A percentile compares a stretch with the other conserved stretches of the same genome.
Evolutionary conservation across 305 asterid species (phyloP).

Genomic region (Solanum chacoense): DNA sequence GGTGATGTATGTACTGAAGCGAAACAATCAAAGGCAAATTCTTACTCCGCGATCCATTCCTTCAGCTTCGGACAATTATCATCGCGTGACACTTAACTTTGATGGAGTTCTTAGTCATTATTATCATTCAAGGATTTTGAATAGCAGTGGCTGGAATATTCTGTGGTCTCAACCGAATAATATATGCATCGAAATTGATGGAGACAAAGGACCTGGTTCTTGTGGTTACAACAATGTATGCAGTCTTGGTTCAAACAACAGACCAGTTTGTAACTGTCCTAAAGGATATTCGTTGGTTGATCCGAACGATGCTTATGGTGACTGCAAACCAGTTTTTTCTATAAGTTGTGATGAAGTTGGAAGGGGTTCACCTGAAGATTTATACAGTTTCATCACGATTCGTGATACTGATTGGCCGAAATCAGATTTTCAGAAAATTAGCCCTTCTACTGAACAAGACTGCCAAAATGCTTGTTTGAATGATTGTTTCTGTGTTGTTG

Average conservation of each 20-base stretch:
- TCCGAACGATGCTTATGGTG: constrained; percentile 22
- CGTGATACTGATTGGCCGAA: constrained; percentile 1
- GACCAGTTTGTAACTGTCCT: constrained; percentile 31
- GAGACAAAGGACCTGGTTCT: constrained; percentile 3
- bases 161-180: constrained; percentile 7
- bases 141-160: background rate
- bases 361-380: constrained; percentile 1
- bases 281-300: constrained; percentile 25
- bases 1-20: background rate
- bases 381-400: background rate
- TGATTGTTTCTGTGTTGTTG: constrained; percentile 40
- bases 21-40: background rate
- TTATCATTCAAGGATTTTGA: constrained; percentile 8
- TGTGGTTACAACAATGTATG: constrained; percentile 30
- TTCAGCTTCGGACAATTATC: background rate
- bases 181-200: background rate
- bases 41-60: background rate
- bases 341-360: constrained; percentile 17
- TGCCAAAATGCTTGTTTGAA: constrained; percentile 18
- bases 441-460: background rate
- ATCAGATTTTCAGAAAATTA: background rate
- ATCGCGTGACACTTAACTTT: constrained; percentile 12
- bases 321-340: constrained; percentile 24
- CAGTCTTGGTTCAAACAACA: background rate
- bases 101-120: constrained; percentile 22